Evolutionary conservation across 2,329 filamentous ascomycete genomes (phyloP).

Genomic region (Sarocladium brachiariae): DNA sequence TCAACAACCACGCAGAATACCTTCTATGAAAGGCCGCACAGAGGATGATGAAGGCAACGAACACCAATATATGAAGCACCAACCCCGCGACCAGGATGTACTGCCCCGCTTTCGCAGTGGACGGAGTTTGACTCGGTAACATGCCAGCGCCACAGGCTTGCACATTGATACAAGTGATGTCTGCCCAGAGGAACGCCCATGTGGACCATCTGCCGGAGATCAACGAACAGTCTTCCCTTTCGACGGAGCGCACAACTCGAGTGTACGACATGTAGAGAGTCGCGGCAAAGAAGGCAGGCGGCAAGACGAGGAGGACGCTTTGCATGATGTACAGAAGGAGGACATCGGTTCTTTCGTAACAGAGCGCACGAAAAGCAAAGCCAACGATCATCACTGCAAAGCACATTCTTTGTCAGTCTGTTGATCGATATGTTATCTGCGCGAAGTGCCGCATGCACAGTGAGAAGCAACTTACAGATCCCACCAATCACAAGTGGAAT

Average conservation of each 20-base stretch:
- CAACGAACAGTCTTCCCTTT: not conserved
- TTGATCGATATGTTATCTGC: no score
- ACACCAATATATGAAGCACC: not conserved
- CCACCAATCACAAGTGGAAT: slow-evolving; percentile 33
- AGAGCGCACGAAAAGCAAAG: slow-evolving; percentile 34
- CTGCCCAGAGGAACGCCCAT: not conserved
- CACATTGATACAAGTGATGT: slow-evolving; percentile 1
- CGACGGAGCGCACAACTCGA: not conserved
- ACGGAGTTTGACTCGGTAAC: not conserved
- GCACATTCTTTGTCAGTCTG: not conserved
- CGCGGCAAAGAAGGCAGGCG: slow-evolving; percentile 15
- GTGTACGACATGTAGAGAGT: slow-evolving; percentile 32
- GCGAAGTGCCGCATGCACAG: no score
- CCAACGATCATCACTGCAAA: not conserved
- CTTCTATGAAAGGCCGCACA: not conserved
- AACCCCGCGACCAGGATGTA: slow-evolving; percentile 1
- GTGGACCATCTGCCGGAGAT: not conserved
- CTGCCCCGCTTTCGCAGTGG: not conserved
- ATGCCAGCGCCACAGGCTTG: not conserved
- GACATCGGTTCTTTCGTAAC: slow-evolving; percentile 20
- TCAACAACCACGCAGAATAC: not conserved
- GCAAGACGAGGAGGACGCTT: not conserved
- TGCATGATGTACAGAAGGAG: slow-evolving; percentile 11
- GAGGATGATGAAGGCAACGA: not conserved
- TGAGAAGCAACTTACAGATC: slow-evolving; percentile 27